These are phyloP conservation scores for Tetrapisispora taiwanensis DNA, from an alignment of 805 yeast species.

Conservation along the genomic window DNA sequence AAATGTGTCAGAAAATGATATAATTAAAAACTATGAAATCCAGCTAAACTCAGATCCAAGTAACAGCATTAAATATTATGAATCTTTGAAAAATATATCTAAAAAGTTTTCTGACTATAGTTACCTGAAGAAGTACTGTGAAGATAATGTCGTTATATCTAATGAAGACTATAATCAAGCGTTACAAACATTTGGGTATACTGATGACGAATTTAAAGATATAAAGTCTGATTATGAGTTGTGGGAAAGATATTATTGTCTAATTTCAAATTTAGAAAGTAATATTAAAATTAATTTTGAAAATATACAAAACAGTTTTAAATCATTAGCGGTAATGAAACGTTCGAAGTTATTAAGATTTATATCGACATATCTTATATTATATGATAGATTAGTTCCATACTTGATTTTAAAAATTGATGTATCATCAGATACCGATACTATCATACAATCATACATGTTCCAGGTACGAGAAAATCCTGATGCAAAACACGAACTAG, in stretches of 20 bases:
- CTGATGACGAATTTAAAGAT: constrained; percentile 16
- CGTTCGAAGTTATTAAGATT: constrained; percentile 29
- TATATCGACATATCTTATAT: constrained; percentile 38
- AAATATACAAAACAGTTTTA: constrained; percentile 19
- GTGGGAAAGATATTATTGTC: constrained; percentile 6
- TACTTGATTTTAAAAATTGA: constrained; percentile 43
- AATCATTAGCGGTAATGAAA: constrained; percentile 31
- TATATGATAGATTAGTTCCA: constrained; percentile 35
- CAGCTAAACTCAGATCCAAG: constrained; percentile 35
- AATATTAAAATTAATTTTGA: neutral
- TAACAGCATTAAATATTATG: constrained; percentile 43
- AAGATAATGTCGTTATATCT: constrained; percentile 44
- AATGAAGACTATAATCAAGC: constrained; percentile 38
- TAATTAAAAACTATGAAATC: constrained; percentile 39
- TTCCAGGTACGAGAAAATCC: constrained; percentile 46
- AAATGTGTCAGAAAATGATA: constrained; percentile 39
- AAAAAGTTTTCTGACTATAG: constrained; percentile 35
- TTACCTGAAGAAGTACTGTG: constrained; percentile 37
- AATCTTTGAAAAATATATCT: constrained; percentile 43
- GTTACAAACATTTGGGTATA: constrained; percentile 27
- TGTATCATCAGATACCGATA: constrained; percentile 51
- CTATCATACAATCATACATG: constrained; percentile 63
- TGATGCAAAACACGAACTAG: constrained; percentile 30
- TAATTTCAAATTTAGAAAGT: neutral
- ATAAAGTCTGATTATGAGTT: constrained; percentile 20